A percentile compares a stretch with the other conserved stretches of the same genome.
Evolutionary conservation across 192 early-diverging fungal species (phyloP).

Genomic region (Glomus cerebriforme): DNA sequence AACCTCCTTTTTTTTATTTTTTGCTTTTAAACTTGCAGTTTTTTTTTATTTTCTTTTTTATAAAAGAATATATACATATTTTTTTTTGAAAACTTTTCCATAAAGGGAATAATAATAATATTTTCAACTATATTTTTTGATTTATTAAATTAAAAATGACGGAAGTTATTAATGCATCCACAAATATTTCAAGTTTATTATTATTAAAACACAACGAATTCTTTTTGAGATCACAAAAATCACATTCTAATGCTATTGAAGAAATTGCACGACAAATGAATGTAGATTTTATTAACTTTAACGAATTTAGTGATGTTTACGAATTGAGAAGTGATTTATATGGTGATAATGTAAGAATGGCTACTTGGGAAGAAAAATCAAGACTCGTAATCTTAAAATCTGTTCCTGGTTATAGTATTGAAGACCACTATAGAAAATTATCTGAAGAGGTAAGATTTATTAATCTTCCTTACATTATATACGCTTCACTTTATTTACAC

Average conservation of each 20-base stretch:
- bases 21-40: too few species aligned
- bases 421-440: conserved; percentile 4
- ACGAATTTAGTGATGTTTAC: neutral
- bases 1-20: too few species aligned
- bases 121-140: neutral
- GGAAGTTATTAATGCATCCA: neutral
- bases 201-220: neutral
- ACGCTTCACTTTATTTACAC: neutral
- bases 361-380: neutral
- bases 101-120: too few species aligned
- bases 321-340: neutral
- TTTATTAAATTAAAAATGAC: neutral
- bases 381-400: neutral
- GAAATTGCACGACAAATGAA: neutral
- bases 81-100: too few species aligned
- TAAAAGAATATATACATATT: too few species aligned
- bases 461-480: neutral
- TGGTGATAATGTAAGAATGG: neutral
- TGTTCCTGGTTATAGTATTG: neutral
- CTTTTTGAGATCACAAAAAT: neutral
- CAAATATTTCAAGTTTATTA: neutral
- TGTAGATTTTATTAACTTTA: neutral
- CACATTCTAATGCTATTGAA: neutral
- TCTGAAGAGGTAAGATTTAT: neutral
- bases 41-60: too few species aligned